Base-by-base conservation (phyloP, 345 rosid species). In the rapeseed (Brassica napus) region DNA sequence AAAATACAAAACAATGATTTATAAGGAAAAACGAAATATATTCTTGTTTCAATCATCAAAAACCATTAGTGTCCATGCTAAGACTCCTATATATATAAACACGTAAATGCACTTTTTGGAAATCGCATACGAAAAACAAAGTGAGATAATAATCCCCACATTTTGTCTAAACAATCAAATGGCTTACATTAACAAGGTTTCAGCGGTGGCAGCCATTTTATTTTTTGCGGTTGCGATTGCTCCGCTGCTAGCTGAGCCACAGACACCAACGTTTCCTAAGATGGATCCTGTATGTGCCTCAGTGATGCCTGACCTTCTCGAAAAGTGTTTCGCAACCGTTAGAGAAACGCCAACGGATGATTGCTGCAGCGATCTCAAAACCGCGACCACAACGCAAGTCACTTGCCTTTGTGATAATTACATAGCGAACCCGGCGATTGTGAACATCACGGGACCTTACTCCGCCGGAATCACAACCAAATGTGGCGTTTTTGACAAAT, bases 361-460 rank as follows among this genome's bases (percentile, higher is more conserved):
- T 0, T 78, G 82, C 16, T 78, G 82, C 34, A 78, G 0, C 4
- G 73, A 58, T 78, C 82, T 78, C 39, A 72, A 78, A 72, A 39
- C 77, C 67, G 82, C 82, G 1, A 72, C 63, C 12, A 34, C 63
- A 42, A 73, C 55, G 28, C 69, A 73, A 79, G 77, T 79, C 57
- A 73, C 73, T 66, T 79, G 82, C 37, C 77, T 79, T 5, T 79
- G 82, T 28, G 77, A 73, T 31, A 67, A 73, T 0, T 79, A 79
- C 77, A 79, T 79, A 14, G 82, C 77, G 2, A 65, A 78, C 10
- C 82, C 82, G 4, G 24, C 44, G 5, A 0, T 72, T 44, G 39
- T 66, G 7, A 72, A 78, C 68, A 58, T 78, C 52, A 78, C 82
- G 2, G 54, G 62, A 39, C 82, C 82, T 59, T 78, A 72, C 62